These are phyloP conservation scores for Rhynchosporium graminicola DNA, from an alignment of 2,329 filamentous ascomycete genomes.

Conservation along the genomic window DNA sequence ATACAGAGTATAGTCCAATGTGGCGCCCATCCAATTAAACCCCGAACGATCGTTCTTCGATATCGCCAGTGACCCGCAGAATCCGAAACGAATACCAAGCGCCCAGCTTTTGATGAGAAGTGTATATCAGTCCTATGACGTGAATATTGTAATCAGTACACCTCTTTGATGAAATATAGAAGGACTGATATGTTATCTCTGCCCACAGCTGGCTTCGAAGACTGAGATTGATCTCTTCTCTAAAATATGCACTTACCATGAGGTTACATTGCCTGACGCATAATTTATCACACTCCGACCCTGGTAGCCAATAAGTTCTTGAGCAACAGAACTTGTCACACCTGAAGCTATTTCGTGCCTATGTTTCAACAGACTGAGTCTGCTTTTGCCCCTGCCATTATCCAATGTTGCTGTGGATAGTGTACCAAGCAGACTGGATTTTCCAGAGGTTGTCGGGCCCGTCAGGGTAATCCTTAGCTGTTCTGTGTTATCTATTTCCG, in stretches of 20 bases:
- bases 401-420: conserved; percentile 85
- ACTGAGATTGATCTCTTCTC: neutral
- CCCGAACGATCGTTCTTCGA: conserved; percentile 82
- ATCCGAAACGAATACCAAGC: conserved; percentile 86
- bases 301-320: conserved; percentile 87
- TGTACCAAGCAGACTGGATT: conserved; percentile 87
- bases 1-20: conserved; percentile 92
- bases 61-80: conserved; percentile 90
- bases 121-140: conserved; percentile 79
- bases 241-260: conserved; percentile 55
- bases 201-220: neutral
- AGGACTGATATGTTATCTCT: neutral
- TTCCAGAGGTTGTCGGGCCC: conserved; percentile 87
- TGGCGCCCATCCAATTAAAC: conserved; percentile 92
- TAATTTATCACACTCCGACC: conserved; percentile 72
- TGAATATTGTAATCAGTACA: neutral
- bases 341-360: conserved; percentile 91
- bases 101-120: conserved; percentile 68
- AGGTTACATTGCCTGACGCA: conserved; percentile 79
- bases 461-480: conserved; percentile 86
- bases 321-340: conserved; percentile 89
- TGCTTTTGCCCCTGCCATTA: conserved; percentile 87
- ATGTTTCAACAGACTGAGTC: conserved; percentile 86
- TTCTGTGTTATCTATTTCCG: conserved; percentile 43
- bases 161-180: neutral